Evolutionary conservation across 2,329 filamentous ascomycete species (phyloP), one percentile per base, ranked within the genome.

Genomic region (Hymenotorrendiella dingleyae): DNA sequence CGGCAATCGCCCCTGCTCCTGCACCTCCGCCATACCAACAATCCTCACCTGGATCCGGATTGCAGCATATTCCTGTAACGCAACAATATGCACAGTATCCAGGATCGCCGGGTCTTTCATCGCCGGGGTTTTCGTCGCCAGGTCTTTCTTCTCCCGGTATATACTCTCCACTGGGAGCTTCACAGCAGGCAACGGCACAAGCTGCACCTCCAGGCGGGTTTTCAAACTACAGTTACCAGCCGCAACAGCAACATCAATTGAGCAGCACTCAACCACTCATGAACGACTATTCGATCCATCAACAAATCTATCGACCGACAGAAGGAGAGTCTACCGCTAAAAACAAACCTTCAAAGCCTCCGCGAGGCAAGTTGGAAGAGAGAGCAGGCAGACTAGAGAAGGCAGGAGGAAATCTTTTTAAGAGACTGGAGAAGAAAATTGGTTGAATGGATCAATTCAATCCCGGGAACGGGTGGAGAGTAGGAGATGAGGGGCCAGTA

Each of bases 371-470:
- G 58, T 62, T 87, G 22, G 83, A 85, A 55, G 76, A 80, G 60
- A 74, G 77, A 47, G 78, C 82, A 0, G 79, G 77, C 21, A 72
- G 76, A 54, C 55, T 88, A 24, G 84, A 89, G 66, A 80, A 79
- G 61, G 80, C 82, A 1, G 75, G 88, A 4, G 75, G 78, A 21
- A 78, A 80, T 6, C 82, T 88, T 69, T 63, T 89, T 52, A 87
- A 83, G 73, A 86, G 82, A 66, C 73, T 89, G 63, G 84, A 89
- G 67, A 87, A 86, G 77, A 84, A 57, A 48, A 57, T 58, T 50
- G 60, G 59, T 9, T 62, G 52, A 45, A 21, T 6, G 12, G 7
- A 14, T 20, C 10, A 26, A 34, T n/a, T n/a, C n/a, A n/a, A n/a
- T n/a, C n/a, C n/a, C n/a, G n/a, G n/a, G n/a, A n/a, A n/a, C n/a